Base-by-base conservation (phyloP, 1,284 basidiomycete genomes). In the Leccinum subrobustum region DNA sequence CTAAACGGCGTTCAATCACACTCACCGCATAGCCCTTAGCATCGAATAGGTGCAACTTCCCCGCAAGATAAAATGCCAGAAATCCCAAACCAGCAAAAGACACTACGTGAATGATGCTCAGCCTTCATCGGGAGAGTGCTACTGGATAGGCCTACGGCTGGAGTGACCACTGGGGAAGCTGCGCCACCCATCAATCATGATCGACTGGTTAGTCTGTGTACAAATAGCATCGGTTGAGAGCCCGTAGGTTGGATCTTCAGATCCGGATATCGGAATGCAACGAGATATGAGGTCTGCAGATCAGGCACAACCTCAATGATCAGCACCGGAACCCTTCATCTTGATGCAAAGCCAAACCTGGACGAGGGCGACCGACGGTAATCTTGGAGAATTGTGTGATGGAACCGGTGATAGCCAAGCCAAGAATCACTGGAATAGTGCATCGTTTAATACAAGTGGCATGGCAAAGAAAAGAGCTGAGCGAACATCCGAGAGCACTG, bases 81-180 rank as follows among this genome's bases (percentile, higher is more conserved):
- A 95, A 98, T 2, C 92, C 93, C 3, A 98, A 81, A 1, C 96
- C 96, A 8, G 95, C 93, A 70, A 96, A 98, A 0, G 94, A 92
- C 56, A 96, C 92, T 93, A 68, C 5, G 54, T 25, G 52, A 31
- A 57, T 52, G 6, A 51, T 31, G 33, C 25, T 71, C 59, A 61
- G 51, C 54, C 6, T 54, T 31, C 20, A 12, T 14, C 18, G 5
- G 6, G 39, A 23, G 9, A 50, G 37, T 25, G 12, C 55, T 48
- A 18, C 9, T 50, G 37, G n/a, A 23, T 18, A 6, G 39, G 80
- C 84, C 48, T 76, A 94, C 85, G 73, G 69, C 91, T 93, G 1
- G 93, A 87, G 77, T 98, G 96, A 0, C 96, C 96, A 55, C 92
- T 95, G 4, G 93, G 93, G 76, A 99, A 98, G 71, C 92, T 95